Base-by-base conservation (phyloP, 192 early-diverging fungal species). In the Lobosporangium transversale region DNA sequence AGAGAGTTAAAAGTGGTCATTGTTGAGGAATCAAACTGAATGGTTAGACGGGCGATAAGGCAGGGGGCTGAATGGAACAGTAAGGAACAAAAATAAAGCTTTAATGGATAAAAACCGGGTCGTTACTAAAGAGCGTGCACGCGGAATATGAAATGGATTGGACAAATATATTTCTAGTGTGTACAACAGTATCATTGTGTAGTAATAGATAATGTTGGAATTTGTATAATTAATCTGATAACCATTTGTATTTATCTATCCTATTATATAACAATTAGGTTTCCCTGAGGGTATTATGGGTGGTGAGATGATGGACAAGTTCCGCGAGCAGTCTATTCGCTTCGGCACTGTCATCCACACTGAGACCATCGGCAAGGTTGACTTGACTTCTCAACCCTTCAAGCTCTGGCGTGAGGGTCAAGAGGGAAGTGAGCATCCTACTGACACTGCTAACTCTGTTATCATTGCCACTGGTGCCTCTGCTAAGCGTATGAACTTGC, bases 401-500 rank as follows among this genome's bases (percentile, higher is more conserved):
- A 91, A 89, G 83, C 83, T 94, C 66, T 95, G 93, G 93, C 82
- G 84, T 68, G 95, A 98, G 82, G 89, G 87, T 35, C 79, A 80
- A 36, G 95, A 96, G 67, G 80, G 85, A 55, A 70, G 87, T 20
- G 89, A 87, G 20, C 69, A 89, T 71, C 89, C 92, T 48, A 89
- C 87, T 54, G 85, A 94, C 54, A 89, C 91, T 11, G 90, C 93
- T 35, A 90, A 95, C 73, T 80, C 94, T 21, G 78, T 99, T 49
- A 91, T 98, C 50, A 89, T 98, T 49, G 95, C 97, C 51, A 99
- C 97, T n/a, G 97, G 97, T 61, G 96, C 97, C 18, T 97, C 95
- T n/a, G 97, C 97, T 55, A 97, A 94, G 85, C 87, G 97, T 54
- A 86, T 96, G 81, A 20, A 86, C 79, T 92, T 98, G 58, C 85